phyloP scores from a whole-genome alignment of 2,329 filamentous ascomycete species.

The Scopulariopsis brevicaulis region DNA sequence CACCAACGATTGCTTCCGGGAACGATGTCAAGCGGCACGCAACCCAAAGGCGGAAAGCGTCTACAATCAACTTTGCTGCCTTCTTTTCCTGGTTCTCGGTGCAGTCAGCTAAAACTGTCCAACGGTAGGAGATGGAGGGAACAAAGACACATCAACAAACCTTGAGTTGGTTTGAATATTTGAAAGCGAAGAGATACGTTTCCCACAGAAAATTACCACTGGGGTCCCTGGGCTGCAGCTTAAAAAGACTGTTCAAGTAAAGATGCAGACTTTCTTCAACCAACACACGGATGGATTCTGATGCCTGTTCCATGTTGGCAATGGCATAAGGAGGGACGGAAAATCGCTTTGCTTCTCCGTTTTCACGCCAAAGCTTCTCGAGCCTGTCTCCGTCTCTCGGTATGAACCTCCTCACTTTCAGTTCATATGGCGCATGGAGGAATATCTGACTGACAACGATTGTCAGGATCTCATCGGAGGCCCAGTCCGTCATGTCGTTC shows the following conservation, averaged over 20 bases:
- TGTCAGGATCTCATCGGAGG: background rate
- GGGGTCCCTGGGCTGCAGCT: background rate
- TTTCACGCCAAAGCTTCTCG: constrained; percentile 37
- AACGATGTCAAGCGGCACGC: constrained; percentile 3
- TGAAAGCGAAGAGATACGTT: background rate
- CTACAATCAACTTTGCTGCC: background rate
- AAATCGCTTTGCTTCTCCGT: constrained; percentile 34
- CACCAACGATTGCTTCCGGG: constrained; percentile 1
- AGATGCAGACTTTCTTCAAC: background rate
- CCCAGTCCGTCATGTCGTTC: constrained; percentile 8
- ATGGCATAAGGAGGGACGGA: constrained; percentile 43
- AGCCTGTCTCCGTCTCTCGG: constrained; percentile 43
- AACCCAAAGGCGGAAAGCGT: constrained; percentile 1
- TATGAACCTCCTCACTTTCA: constrained; percentile 41
- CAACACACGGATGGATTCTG: background rate
- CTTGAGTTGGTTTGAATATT: background rate
- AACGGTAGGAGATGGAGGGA: background rate
- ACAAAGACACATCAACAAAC: background rate
- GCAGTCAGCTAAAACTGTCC: background rate
- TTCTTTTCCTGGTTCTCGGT: background rate
- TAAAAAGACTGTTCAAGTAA: background rate
- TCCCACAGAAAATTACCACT: background rate
- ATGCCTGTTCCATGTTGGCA: constrained; percentile 37
- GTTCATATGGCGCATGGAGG: background rate
- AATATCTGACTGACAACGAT: constrained; percentile 5